Conservation (phyloP, 2,329 filamentous ascomycete genomes). For the Beauveria varroae region DNA sequence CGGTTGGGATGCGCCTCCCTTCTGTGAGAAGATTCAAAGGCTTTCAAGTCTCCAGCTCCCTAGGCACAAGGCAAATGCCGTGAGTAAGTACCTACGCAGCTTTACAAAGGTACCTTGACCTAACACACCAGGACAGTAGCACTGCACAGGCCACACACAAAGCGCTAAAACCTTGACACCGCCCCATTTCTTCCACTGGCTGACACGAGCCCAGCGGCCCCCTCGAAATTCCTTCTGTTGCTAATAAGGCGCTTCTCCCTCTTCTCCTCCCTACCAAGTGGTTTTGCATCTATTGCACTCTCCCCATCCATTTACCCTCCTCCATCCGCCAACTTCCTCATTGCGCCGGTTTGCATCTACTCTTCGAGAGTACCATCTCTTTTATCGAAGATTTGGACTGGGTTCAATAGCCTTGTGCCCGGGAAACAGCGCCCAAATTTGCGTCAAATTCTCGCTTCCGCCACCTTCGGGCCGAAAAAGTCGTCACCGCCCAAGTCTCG, state of each 20-base stretch:
- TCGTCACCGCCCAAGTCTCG: constrained; percentile 6
- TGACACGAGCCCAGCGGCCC: constrained; percentile 5
- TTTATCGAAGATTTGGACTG: background rate
- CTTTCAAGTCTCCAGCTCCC: background rate
- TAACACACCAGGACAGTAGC: background rate
- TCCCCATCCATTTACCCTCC: constrained; percentile 13
- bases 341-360: background rate
- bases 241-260: constrained; percentile 14
- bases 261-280: constrained; percentile 16
- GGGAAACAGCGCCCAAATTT: background rate
- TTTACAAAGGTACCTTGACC: background rate
- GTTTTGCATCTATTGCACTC: constrained; percentile 14
- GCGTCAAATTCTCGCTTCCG: constrained; percentile 1
- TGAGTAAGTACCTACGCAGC: background rate
- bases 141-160: constrained; percentile 14
- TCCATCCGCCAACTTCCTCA: constrained; percentile 11
- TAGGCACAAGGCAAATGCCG: background rate
- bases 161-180: constrained; percentile 13
- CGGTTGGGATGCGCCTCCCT: background rate
- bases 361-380: background rate
- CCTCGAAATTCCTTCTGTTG: constrained; percentile 18
- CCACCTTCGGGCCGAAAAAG: constrained; percentile 5
- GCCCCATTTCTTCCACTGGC: constrained; percentile 9
- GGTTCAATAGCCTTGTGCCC: background rate
- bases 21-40: background rate